These are phyloP conservation scores for Amaranthus cruentus DNA, from an alignment of 148 eudicot genomes.

Conservation along the genomic window DNA sequence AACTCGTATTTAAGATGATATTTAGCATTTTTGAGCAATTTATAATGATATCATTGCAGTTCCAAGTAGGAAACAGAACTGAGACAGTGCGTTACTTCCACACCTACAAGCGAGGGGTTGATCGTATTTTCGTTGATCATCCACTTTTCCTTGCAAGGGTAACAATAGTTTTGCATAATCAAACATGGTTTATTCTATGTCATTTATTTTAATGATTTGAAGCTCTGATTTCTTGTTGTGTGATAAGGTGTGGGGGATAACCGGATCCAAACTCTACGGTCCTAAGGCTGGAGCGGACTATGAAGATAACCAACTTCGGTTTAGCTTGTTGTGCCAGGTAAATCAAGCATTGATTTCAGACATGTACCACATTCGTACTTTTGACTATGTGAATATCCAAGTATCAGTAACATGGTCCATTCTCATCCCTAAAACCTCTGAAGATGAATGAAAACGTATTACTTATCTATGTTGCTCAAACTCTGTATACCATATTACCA, in stretches of 20 bases:
- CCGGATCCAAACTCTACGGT: slow-evolving; percentile 78
- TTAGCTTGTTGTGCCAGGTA: slow-evolving; percentile 72
- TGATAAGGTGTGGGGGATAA: slow-evolving; percentile 83
- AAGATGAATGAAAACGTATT: too few species aligned
- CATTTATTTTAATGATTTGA: neutral
- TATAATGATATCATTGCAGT: slow-evolving; percentile 26
- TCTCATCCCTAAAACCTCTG: too few species aligned
- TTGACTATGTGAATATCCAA: too few species aligned
- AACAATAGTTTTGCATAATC: neutral
- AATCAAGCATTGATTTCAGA: neutral
- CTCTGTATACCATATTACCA: too few species aligned
- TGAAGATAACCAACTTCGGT: slow-evolving; percentile 74
- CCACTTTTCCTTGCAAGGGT: slow-evolving; percentile 79
- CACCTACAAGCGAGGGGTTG: slow-evolving; percentile 75
- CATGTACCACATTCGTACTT: too few species aligned
- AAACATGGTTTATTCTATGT: neutral
- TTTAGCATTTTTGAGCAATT: neutral
- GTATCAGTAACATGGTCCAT: too few species aligned
- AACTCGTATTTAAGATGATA: neutral
- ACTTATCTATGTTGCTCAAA: too few species aligned
- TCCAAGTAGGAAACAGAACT: slow-evolving; percentile 51
- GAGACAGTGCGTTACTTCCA: slow-evolving; percentile 73
- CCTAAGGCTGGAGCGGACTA: slow-evolving; percentile 75
- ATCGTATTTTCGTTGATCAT: slow-evolving; percentile 78
- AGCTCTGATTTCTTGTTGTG: neutral